These are phyloP conservation scores for Helianthus tuberosus DNA, from an alignment of 129 eudicot genomes.

Conservation along the genomic window DNA sequence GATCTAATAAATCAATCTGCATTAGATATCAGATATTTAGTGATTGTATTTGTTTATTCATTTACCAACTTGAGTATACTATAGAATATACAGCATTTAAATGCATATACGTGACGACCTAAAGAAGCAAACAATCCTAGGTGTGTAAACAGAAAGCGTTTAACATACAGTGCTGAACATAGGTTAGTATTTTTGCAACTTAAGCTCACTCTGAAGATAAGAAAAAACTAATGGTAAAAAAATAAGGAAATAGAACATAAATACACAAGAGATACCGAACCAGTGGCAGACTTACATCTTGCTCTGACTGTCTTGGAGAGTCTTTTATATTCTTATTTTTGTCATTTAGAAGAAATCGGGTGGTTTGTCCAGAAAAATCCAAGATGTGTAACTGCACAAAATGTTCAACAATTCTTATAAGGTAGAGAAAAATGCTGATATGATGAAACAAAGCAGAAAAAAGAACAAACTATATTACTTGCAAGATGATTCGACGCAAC, in stretches of 20 bases:
- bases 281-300: conserved; percentile 68
- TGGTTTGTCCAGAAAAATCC: conserved; percentile 92
- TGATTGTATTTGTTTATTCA: background rate
- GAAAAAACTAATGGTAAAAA: background rate
- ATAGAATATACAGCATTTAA: background rate
- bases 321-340: conserved; percentile 56
- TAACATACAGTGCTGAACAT: conserved; percentile 3
- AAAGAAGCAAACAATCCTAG: conserved; percentile 7
- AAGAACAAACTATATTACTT: background rate
- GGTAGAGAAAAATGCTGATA: conserved; percentile 13
- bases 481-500: conserved; percentile 29
- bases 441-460: background rate
- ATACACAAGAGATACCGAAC: conserved; percentile 8
- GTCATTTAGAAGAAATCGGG: conserved; percentile 54
- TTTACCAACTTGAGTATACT: background rate
- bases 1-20: conserved; percentile 2
- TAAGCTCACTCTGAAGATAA: conserved; percentile 14
- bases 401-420: conserved; percentile 16
- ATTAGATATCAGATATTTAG: background rate
- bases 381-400: conserved; percentile 79
- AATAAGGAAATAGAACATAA: conserved; percentile 1
- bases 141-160: background rate
- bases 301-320: conserved; percentile 65
- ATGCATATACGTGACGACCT: conserved; percentile 9
- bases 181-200: conserved; percentile 12